Evolutionary conservation across 2,329 filamentous ascomycete genomes (phyloP), one percentile per base, ranked within the genome.

Genomic region (Colletotrichum costaricense): DNA sequence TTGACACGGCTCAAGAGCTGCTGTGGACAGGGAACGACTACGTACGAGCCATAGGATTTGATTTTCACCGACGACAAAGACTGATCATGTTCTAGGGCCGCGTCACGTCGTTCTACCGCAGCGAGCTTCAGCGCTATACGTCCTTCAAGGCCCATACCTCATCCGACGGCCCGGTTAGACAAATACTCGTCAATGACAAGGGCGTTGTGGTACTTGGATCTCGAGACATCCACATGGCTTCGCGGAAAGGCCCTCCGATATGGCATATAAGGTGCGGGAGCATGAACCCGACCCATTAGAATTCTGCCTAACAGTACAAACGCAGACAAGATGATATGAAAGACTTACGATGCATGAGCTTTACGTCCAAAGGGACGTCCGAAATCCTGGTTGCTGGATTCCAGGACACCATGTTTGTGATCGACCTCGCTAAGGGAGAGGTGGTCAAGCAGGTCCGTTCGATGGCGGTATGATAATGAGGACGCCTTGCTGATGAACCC

Each of bases 21-120:
- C 85, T 99, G 66, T 99, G 97, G 97, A 91, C 92, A 3, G 97
- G 95, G 59, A 97, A 97, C 82, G 94, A 97, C 85, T 94, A 92
- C 87, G 94, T 97, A 87, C 86, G 90, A 78, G 73, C 77, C 26
- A 2, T 49, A 30, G 11, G 2, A 19, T 8, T 58, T 58, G 14
- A 46, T 30, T 35, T 35, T 24, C 19, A 14, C 56, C 4, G 35
- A 33, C 46, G 54, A 11, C 33, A 16, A 2, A 64, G 52, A 76
- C 77, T 84, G 66, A 83, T 77, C 55, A 16, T 30, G 46, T 64
- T 14, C 22, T 69, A 98, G 94, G 97, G 97, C 75, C 92, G 95
- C 76, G 91, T 98, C 60, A 93, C 92, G 57, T 98, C 96, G 12
- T 98, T 97, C 83, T 94, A 94, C 82, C 93, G 95, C 66, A 90